A percentile compares a stretch with the other conserved stretches of the same genome.
phyloP scores from a whole-genome alignment of 306 rosid species.

The Elaeagnus macrophylla region DNA sequence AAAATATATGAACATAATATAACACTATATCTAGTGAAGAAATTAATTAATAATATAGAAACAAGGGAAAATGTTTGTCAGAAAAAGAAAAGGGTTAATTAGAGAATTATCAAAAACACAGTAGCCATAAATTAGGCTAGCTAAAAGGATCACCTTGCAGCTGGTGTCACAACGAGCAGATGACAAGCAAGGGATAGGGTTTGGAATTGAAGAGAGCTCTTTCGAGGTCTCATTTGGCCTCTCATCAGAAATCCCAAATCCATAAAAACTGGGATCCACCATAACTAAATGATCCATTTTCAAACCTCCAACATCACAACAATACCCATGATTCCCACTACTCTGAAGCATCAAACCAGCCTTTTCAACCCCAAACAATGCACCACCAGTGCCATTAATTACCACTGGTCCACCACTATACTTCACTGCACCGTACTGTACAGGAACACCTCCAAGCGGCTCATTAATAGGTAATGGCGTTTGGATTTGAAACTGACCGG shows the following conservation, averaged over 20 bases:
- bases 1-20: too few species aligned
- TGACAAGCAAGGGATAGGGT: constrained; percentile 15
- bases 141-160: constrained; percentile 43
- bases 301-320: constrained; percentile 14
- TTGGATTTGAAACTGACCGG: constrained; percentile 14
- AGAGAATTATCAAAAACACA: not conserved
- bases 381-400: constrained; percentile 4
- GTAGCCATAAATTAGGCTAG: not conserved
- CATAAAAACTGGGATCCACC: constrained; percentile 18
- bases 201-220: constrained; percentile 94
- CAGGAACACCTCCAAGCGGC: constrained; percentile 23
- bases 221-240: constrained; percentile 39
- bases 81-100: too few species aligned
- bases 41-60: too few species aligned
- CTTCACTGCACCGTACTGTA: constrained; percentile 29
- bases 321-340: constrained; percentile 1
- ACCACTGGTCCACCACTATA: constrained; percentile 14
- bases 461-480: constrained; percentile 5
- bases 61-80: too few species aligned
- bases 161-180: constrained; percentile 30
- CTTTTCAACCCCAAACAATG: constrained; percentile 2
- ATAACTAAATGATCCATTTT: constrained; percentile 5
- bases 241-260: constrained; percentile 21
- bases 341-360: constrained; percentile 17
- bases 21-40: too few species aligned